Evolutionary conservation across 768 basidiomycete genomes (phyloP).

Genomic region (Saitozyma sp.): DNA sequence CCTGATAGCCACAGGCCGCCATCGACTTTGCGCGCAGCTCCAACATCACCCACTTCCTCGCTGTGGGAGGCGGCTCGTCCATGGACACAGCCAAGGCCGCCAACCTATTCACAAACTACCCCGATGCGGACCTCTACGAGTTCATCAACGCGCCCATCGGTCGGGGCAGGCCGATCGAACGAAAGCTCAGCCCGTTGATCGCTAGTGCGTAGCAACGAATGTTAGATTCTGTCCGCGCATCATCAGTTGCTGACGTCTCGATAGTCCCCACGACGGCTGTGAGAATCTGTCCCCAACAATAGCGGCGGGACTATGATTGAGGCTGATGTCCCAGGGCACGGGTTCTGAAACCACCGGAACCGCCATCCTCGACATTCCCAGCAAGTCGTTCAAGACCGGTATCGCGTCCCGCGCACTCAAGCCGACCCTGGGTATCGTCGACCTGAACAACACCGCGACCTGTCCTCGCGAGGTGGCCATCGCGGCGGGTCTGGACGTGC

Average conservation of each 20-base stretch:
- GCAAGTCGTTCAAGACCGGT: conserved; percentile 90
- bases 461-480: conserved; percentile 93
- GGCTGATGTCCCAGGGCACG: conserved; percentile 29
- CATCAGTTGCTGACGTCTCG: not conserved
- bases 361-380: conserved; percentile 83
- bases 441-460: conserved; percentile 84
- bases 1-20: conserved; percentile 61
- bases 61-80: conserved; percentile 58
- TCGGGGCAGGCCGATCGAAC: conserved; percentile 78
- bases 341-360: conserved; percentile 88
- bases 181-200: conserved; percentile 77
- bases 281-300: conserved; percentile 2
- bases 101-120: conserved; percentile 81
- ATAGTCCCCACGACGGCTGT: conserved; percentile 73
- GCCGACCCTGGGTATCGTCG: conserved; percentile 79
- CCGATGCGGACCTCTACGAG: conserved; percentile 87
- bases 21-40: conserved; percentile 82
- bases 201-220: conserved; percentile 58
- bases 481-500: conserved; percentile 87
- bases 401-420: conserved; percentile 90
- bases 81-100: conserved; percentile 96
- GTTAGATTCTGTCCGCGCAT: not conserved
- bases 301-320: not conserved
- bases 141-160: conserved; percentile 97
- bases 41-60: conserved; percentile 82